phyloP scores from a whole-genome alignment of 768 basidiomycete genomes.

The Mycena sanguinolenta region DNA sequence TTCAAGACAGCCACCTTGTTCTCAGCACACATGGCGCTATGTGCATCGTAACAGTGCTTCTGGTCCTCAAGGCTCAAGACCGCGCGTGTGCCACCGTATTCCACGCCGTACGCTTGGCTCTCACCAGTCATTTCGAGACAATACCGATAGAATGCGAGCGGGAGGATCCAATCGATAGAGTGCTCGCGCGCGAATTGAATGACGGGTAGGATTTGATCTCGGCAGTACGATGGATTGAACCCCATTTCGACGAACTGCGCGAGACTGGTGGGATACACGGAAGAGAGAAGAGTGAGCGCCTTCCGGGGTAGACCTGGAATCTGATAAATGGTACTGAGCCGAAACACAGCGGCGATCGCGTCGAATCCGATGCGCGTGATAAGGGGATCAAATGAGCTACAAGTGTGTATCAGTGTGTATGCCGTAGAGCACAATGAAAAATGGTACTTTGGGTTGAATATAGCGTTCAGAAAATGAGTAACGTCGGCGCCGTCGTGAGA shows the following conservation, averaged over 20 bases:
- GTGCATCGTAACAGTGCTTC: neutral
- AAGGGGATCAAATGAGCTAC: conserved; percentile 5
- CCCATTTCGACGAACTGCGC: neutral
- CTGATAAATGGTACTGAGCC: neutral
- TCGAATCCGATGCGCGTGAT: conserved; percentile 8
- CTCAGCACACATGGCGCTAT: neutral
- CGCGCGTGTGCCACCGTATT: neutral
- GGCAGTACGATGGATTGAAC: neutral
- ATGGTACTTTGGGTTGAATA: conserved; percentile 12
- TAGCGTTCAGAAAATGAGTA: conserved; percentile 4
- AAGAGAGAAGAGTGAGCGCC: conserved; percentile 9
- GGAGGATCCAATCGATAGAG: conserved; percentile 17
- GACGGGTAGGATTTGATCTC: conserved; percentile 10
- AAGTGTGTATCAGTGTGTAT: neutral
- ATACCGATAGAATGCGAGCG: conserved; percentile 15
- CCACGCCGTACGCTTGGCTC: neutral
- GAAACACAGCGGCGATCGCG: conserved; percentile 10
- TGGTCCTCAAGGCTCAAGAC: neutral
- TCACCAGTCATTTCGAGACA: conserved; percentile 6
- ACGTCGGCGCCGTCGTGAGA: neutral
- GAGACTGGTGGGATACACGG: conserved; percentile 2
- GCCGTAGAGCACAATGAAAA: too few relatives aligned
- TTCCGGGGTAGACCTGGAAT: conserved; percentile 5
- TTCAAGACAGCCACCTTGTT: neutral
- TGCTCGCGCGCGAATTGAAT: conserved; percentile 8